Evolutionary conservation across 2,329 filamentous ascomycete species (phyloP).

Genomic region (Colletotrichum gloeosporioides): DNA sequence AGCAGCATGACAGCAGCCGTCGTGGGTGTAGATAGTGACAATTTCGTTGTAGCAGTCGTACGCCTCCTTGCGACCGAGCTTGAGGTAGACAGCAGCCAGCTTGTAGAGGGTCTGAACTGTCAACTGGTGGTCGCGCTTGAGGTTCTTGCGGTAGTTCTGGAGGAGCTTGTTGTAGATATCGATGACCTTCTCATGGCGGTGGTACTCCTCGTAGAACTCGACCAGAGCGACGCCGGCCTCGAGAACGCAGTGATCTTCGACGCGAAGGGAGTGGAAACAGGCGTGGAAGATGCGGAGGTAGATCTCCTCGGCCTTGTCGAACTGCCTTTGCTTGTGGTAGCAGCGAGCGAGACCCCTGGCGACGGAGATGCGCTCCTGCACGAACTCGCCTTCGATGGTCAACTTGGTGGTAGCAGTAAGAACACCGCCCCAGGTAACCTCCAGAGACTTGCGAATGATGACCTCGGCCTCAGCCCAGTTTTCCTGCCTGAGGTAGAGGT

Average conservation of each 20-base stretch:
- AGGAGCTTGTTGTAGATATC: slow-evolving; percentile 39
- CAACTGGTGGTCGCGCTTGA: slow-evolving; percentile 29
- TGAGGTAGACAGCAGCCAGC: slow-evolving; percentile 11
- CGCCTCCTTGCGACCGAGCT: slow-evolving; percentile 33
- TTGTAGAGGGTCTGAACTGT: slow-evolving; percentile 39
- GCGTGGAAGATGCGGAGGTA: slow-evolving; percentile 42
- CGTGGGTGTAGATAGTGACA: slow-evolving; percentile 36
- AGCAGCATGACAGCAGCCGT: slow-evolving; percentile 39
- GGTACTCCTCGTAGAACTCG: slow-evolving; percentile 33
- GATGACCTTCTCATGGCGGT: slow-evolving; percentile 39
- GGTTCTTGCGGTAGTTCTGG: slow-evolving; percentile 29
- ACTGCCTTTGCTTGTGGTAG: slow-evolving; percentile 37
- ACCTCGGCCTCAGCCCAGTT: slow-evolving; percentile 41
- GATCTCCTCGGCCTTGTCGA: slow-evolving; percentile 42
- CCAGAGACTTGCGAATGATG: slow-evolving; percentile 37
- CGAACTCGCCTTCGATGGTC: slow-evolving; percentile 34
- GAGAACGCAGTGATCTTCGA: slow-evolving; percentile 33
- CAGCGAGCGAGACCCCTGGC: slow-evolving; percentile 39
- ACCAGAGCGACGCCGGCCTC: slow-evolving; percentile 34
- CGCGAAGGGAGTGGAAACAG: slow-evolving; percentile 32
- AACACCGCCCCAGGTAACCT: slow-evolving; percentile 43
- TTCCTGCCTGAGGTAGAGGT: slow-evolving; percentile 32
- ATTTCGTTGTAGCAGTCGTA: slow-evolving; percentile 43
- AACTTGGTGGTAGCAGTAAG: slow-evolving; percentile 33
- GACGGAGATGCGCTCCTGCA: slow-evolving; percentile 35